Evolutionary conservation across 768 basidiomycete species (phyloP).

Genomic region (Plicaturopsis crispa): DNA sequence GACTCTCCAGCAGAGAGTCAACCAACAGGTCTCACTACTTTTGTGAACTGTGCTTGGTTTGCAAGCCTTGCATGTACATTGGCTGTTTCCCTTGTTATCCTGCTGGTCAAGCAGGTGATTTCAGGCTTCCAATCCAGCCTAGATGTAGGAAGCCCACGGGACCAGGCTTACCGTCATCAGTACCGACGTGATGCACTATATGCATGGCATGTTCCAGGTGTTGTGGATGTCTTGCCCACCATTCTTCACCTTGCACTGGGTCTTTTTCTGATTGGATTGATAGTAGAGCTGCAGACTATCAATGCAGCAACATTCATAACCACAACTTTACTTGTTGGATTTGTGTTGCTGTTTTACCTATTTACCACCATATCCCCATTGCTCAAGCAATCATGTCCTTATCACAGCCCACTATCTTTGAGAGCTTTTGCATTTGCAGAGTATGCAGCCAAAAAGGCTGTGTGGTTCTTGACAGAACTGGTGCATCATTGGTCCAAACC

Average conservation of each 20-base stretch:
- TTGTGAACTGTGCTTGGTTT: constrained; percentile 11
- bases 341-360: too few species aligned
- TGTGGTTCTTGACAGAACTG: too few species aligned
- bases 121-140: constrained; percentile 8
- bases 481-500: too few species aligned
- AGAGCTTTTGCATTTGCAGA: too few species aligned
- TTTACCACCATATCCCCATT: too few species aligned
- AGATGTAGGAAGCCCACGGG: constrained; percentile 8
- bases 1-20: background rate
- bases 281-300: constrained; percentile 12
- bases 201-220: constrained; percentile 13
- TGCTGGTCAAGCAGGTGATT: constrained; percentile 14
- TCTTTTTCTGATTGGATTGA: constrained; percentile 16
- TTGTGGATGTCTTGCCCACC: constrained; percentile 11
- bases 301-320: constrained; percentile 10
- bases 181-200: constrained; percentile 11
- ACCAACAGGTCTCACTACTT: constrained; percentile 5
- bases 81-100: constrained; percentile 11
- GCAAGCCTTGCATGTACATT: constrained; percentile 10
- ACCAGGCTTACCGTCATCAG: constrained; percentile 11
- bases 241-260: constrained; percentile 14
- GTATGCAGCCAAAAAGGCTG: too few species aligned
- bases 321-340: too few species aligned
- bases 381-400: too few species aligned
- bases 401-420: too few species aligned